These are phyloP conservation scores for Brettanomyces sp. DNA, from an alignment of 805 yeast species.

Conservation along the genomic window DNA sequence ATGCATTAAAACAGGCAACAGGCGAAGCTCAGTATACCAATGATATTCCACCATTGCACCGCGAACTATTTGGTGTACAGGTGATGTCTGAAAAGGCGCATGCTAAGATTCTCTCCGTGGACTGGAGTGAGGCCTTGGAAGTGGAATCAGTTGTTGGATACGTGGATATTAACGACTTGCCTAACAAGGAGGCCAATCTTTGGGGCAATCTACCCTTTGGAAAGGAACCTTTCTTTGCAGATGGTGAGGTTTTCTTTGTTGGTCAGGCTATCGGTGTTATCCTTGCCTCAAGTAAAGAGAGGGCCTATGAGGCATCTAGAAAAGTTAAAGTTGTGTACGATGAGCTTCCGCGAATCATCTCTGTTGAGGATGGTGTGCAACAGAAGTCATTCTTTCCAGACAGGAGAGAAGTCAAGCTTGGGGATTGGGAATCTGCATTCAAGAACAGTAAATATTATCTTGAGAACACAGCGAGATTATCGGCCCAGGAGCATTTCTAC, in stretches of 20 bases:
- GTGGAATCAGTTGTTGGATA: conserved; percentile 34
- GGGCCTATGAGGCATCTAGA: conserved; percentile 34
- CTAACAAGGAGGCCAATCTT: conserved; percentile 26
- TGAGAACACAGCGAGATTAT: conserved; percentile 31
- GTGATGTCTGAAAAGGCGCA: conserved; percentile 34
- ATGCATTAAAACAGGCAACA: conserved; percentile 36
- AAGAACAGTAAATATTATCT: conserved; percentile 22
- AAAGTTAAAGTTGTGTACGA: conserved; percentile 34
- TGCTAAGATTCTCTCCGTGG: conserved; percentile 33
- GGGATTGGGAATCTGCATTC: conserved; percentile 32
- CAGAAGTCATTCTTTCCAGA: conserved; percentile 31
- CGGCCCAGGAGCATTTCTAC: conserved; percentile 42
- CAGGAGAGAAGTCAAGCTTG: conserved; percentile 25
- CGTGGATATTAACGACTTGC: conserved; percentile 31
- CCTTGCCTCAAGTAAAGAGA: conserved; percentile 28
- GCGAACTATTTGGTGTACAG: conserved; percentile 35
- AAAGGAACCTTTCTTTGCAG: conserved; percentile 34
- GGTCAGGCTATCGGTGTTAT: conserved; percentile 38
- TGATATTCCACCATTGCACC: conserved; percentile 32
- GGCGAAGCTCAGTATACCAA: conserved; percentile 39
- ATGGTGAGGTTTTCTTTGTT: conserved; percentile 29
- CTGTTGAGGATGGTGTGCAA: conserved; percentile 35
- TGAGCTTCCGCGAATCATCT: conserved; percentile 29
- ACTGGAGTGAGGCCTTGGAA: conserved; percentile 27
- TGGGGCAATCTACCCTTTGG: conserved; percentile 36